Base-by-base conservation (phyloP, 345 rosid species). In the Rubroshorea leprosula region DNA sequence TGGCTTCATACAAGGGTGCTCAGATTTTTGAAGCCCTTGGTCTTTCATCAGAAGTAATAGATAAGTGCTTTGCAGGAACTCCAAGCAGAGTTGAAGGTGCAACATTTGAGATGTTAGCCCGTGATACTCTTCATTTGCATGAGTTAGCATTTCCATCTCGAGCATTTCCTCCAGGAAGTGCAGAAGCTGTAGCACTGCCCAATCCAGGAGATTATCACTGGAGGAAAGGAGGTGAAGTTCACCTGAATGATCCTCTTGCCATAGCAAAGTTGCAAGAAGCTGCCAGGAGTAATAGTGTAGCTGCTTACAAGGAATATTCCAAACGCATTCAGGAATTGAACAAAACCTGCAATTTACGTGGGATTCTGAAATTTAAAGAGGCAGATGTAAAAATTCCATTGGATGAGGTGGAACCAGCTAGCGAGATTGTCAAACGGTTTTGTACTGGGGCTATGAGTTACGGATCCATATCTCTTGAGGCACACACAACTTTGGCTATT, bases 381-480 rank as follows among this genome's bases (percentile, higher is more conserved):
- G 63, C 68, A 27, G 83, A 72, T 21, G 81, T 67, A 5, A 81
- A 77, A 73, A 67, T 94, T 60, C 86, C 95, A 23, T 51, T 94
- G 59, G 93, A 85, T 54, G 86, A 90, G 72, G 96, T 94, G 38
- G 97, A 94, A 72, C 86, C 95, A 20, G 96, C 97, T 17, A 86
- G 97, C 68, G 99, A 94, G 72, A 94, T 94, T 72, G 99, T 94
- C 20, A 94, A 94, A 70, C 80, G 99, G 54, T 94, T 94, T 62
- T 87, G 95, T 73, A 94, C 99, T 2, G 99, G 99, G 14, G 99
- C 99, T 23, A 90, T 94, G 99, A 94, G 99, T 70, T 94, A 94
- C 72, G 99, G 99, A 67, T 94, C 99, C 2, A 94, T 94, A 68
- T 90, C 99, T 53, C 54, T 94, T 63, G 99, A 94, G 80, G 99